These are phyloP conservation scores for Stramenopiles sp. DNA, from an alignment of 352 stramenopile genomes.

Conservation along the genomic window DNA sequence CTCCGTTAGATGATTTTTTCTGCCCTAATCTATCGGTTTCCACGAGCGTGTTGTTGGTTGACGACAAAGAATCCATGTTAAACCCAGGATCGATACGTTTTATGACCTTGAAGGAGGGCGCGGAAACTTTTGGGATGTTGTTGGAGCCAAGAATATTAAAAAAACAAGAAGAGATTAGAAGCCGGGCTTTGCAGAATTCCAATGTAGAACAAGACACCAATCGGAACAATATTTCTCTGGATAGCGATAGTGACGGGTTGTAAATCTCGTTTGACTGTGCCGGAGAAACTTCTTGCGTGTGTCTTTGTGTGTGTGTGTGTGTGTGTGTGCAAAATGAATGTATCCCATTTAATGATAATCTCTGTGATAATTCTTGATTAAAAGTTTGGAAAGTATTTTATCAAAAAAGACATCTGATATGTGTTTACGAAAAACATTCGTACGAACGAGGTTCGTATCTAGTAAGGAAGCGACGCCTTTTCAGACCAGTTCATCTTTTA, in stretches of 20 bases:
- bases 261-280: no score
- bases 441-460: no score
- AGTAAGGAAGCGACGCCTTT: no score
- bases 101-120: not conserved
- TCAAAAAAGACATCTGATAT: no score
- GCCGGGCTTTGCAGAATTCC: not conserved
- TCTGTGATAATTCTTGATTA: not conserved
- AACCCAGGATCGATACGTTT: not conserved
- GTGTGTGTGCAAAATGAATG: not conserved
- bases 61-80: not conserved
- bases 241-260: not conserved
- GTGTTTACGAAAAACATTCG: no score
- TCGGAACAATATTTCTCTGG: not conserved
- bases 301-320: not conserved
- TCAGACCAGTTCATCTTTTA: no score
- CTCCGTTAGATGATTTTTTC: not conserved
- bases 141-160: not conserved
- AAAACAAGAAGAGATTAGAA: not conserved
- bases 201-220: not conserved
- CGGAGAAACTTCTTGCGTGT: no score
- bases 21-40: not conserved
- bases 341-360: no score
- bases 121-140: not conserved
- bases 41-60: not conserved
- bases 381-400: no score